These are phyloP conservation scores for Rhazya stricta DNA, from an alignment of 257 asterid species.

Conservation along the genomic window DNA sequence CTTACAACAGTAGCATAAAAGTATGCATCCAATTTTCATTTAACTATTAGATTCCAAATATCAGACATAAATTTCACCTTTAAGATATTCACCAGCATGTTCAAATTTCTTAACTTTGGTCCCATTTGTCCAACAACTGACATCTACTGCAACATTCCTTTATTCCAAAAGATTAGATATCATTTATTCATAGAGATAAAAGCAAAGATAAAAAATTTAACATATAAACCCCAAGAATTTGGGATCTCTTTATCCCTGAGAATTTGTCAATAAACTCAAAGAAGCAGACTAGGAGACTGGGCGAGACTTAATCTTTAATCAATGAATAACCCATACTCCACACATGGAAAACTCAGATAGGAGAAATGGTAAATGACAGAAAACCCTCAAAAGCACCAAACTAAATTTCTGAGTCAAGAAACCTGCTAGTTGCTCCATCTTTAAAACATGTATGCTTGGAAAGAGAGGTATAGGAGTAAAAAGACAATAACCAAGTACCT, in stretches of 20 bases:
- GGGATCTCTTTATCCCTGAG: not conserved
- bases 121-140: not conserved
- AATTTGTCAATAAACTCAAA: not conserved
- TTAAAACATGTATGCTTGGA: not conserved
- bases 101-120: not conserved
- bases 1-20: not conserved
- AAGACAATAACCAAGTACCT: slow-evolving; percentile 36
- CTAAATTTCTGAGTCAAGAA: not conserved
- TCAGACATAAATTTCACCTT: not conserved
- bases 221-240: not conserved
- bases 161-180: not conserved
- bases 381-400: not conserved
- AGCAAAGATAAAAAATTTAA: not conserved
- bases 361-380: not conserved
- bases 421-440: not conserved
- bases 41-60: not conserved
- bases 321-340: not conserved
- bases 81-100: not conserved
- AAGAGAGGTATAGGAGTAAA: not conserved
- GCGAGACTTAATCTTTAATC: not conserved
- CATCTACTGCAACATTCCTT: not conserved
- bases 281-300: not conserved
- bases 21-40: slow-evolving; percentile 6
- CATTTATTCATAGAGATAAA: not conserved
- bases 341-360: not conserved